These are phyloP conservation scores for Dillenia suffruticosa DNA, from an alignment of 164 flowering plant species.

Conservation along the genomic window DNA sequence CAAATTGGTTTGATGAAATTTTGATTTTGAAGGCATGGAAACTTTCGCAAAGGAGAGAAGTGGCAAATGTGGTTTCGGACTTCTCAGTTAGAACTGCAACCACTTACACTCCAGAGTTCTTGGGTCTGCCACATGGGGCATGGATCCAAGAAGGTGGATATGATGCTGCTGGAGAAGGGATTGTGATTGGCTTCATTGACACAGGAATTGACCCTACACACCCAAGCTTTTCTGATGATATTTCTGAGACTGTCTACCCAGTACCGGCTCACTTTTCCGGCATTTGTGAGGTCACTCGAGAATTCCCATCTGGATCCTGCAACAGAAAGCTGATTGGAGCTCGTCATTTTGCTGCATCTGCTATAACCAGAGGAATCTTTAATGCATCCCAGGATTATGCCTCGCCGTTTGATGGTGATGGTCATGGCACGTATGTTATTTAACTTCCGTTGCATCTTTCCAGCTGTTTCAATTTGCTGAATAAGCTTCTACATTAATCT, in stretches of 20 bases:
- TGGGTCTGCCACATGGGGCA: constrained; percentile 92
- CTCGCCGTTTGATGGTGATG: constrained; percentile 95
- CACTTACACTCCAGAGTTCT: constrained; percentile 88
- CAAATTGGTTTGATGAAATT: background rate
- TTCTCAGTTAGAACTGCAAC: constrained; percentile 91
- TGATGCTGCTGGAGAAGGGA: constrained; percentile 82
- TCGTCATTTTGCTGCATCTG: constrained; percentile 98
- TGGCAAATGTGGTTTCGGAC: constrained; percentile 87
- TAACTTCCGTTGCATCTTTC: background rate
- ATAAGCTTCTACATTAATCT: background rate
- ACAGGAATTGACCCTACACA: constrained; percentile 98
- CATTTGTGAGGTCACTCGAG: constrained; percentile 88
- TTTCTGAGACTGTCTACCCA: constrained; percentile 45
- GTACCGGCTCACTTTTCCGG: constrained; percentile 81
- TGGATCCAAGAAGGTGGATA: constrained; percentile 90
- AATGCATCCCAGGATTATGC: constrained; percentile 89
- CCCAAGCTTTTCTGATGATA: constrained; percentile 76
- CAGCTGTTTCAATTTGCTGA: background rate
- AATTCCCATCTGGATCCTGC: constrained; percentile 98
- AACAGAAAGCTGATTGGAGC: constrained; percentile 95
- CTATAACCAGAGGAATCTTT: constrained; percentile 96
- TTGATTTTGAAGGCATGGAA: constrained; percentile 58
- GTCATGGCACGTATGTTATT: constrained; percentile 93
- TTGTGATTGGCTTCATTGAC: constrained; percentile 89
- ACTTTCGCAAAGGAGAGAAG: constrained; percentile 76